Conservation (phyloP, 345 rosid genomes). For the Linum usitatissimum region DNA sequence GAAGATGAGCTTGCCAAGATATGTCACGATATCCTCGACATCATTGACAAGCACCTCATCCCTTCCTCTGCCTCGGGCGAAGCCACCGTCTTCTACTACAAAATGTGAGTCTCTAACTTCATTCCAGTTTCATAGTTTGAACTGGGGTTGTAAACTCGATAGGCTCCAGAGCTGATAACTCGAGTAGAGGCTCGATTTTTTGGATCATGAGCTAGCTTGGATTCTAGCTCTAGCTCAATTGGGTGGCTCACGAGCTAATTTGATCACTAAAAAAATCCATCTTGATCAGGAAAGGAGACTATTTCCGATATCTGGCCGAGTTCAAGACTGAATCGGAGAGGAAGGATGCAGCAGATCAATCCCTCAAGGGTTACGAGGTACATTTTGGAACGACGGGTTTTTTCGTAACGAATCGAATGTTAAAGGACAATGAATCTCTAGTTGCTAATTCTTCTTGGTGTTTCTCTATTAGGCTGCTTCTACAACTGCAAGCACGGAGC, state of each 20-base stretch:
- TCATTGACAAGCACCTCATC: slow-evolving; percentile 2
- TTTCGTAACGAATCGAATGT: too few species aligned
- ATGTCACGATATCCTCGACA: not conserved
- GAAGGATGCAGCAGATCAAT: slow-evolving; percentile 2
- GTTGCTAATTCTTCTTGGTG: too few species aligned
- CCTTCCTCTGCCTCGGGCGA: slow-evolving; percentile 5
- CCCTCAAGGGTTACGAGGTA: slow-evolving; percentile 3
- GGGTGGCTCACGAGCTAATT: too few species aligned
- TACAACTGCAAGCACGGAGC: slow-evolving; percentile 2
- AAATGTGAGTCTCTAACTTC: not conserved
- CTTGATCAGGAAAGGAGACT: slow-evolving; percentile 2
- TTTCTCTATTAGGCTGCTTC: not conserved
- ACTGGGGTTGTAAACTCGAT: not conserved
- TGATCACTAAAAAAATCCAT: not conserved
- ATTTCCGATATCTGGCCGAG: slow-evolving; percentile 2
- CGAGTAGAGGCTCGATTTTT: too few species aligned
- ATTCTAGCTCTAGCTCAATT: too few species aligned
- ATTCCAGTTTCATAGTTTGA: not conserved
- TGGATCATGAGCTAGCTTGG: too few species aligned
- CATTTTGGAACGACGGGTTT: too few species aligned
- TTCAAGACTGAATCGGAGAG: not conserved
- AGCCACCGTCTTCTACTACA: slow-evolving; percentile 5
- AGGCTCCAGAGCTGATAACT: too few species aligned
- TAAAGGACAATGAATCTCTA: too few species aligned
- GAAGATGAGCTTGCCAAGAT: slow-evolving; percentile 2